Conservation (phyloP, 129 eudicot species). For the Flaveria sonorensis region DNA sequence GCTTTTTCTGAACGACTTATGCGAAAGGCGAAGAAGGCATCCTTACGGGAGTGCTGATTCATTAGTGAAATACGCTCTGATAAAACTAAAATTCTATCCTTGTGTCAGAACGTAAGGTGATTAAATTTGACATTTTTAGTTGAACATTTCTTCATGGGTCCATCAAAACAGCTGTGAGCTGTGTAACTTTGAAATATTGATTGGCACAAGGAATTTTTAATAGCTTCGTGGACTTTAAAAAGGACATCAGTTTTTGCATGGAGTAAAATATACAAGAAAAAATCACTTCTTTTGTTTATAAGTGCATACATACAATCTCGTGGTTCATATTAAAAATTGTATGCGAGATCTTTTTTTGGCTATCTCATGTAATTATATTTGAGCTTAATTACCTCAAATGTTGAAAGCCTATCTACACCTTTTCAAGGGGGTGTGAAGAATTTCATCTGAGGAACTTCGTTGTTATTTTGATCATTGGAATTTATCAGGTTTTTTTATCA, state of each 20-base stretch:
- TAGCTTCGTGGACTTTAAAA: conserved; percentile 26
- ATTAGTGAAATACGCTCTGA: no score
- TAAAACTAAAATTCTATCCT: no score
- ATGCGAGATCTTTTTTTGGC: background rate
- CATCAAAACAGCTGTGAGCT: conserved; percentile 25
- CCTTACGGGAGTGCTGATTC: no score
- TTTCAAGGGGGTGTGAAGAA: background rate
- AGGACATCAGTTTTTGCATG: conserved; percentile 19
- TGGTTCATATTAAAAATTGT: background rate
- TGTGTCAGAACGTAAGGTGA: background rate
- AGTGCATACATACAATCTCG: background rate
- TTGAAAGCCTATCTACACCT: background rate
- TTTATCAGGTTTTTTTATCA: no score
- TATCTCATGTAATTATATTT: background rate
- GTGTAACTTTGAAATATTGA: conserved; percentile 22
- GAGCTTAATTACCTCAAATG: background rate
- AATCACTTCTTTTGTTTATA: background rate
- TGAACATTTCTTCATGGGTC: conserved; percentile 20
- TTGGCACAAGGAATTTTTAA: conserved; percentile 6
- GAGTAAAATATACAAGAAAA: background rate
- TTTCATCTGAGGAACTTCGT: background rate
- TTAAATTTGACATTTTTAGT: conserved; percentile 4
- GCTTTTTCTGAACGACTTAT: no score
- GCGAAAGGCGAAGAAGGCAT: no score
- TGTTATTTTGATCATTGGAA: no score